A percentile compares a stretch with the other conserved stretches of the same genome.
These are phyloP conservation scores for Sapria himalayana DNA, from an alignment of 345 rosid species.

Conservation along the genomic window DNA sequence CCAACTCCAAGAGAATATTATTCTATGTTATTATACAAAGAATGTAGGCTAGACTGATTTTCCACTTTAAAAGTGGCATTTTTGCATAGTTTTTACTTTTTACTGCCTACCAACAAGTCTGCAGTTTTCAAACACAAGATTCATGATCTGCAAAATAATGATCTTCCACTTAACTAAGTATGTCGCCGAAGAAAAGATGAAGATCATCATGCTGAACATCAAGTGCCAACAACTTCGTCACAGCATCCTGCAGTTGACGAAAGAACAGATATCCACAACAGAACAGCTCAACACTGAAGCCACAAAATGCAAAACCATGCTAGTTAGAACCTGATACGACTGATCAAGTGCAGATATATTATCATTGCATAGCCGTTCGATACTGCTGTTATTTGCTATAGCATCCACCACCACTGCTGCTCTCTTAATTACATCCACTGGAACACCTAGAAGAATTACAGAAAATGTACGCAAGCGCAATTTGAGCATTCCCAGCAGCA, in stretches of 20 bases:
- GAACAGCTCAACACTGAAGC: background rate
- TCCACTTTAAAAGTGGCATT: no score
- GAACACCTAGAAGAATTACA: constrained; percentile 47
- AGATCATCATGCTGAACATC: constrained; percentile 41
- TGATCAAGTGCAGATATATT: constrained; percentile 43
- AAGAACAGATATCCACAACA: background rate
- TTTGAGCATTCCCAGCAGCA: no score
- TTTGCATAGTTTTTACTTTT: no score
- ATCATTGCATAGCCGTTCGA: constrained; percentile 33
- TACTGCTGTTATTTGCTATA: constrained; percentile 21
- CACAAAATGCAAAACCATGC: constrained; percentile 1
- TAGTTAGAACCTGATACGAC: constrained; percentile 32
- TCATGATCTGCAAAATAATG: no score
- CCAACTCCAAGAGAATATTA: no score
- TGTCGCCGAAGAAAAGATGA: constrained; percentile 29
- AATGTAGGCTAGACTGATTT: no score
- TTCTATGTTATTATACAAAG: no score
- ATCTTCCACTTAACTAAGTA: no score
- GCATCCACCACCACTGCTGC: constrained; percentile 43
- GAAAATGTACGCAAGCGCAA: no score
- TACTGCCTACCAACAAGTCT: no score
- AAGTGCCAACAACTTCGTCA: constrained; percentile 44
- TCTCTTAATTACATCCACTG: constrained; percentile 62
- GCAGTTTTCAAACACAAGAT: no score
- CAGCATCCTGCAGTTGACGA: constrained; percentile 31